A percentile compares a stretch with the other conserved stretches of the same genome.
These are phyloP conservation scores for Ampelocalamus luodianensis DNA, from an alignment of 176 grass and related monocot genomes.

Conservation along the genomic window DNA sequence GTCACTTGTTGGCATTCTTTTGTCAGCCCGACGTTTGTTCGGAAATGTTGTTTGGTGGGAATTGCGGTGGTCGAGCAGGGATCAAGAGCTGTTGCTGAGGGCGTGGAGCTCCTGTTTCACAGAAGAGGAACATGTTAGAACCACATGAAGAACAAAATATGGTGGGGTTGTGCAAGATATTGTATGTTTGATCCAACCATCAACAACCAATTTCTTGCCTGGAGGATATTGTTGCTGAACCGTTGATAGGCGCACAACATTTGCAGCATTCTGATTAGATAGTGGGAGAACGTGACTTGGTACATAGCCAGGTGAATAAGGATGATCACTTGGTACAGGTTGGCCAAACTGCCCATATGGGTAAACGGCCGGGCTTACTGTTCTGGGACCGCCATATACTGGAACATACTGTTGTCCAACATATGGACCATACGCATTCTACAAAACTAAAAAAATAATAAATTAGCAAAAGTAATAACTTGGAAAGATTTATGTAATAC, in stretches of 20 bases:
- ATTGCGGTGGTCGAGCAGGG: constrained; percentile 55
- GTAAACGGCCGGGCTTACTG: constrained; percentile 57
- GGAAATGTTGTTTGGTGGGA: constrained; percentile 57
- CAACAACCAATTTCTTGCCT: constrained; percentile 51
- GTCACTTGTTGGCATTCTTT: constrained; percentile 30
- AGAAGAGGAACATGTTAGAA: constrained; percentile 13
- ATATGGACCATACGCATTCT: constrained; percentile 80
- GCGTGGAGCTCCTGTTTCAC: constrained; percentile 48
- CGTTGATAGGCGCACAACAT: constrained; percentile 39
- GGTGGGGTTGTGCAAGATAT: neutral
- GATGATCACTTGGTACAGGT: constrained; percentile 50
- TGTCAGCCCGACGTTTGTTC: constrained; percentile 68
- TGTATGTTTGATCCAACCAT: neutral
- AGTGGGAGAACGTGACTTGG: constrained; percentile 57
- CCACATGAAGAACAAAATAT: neutral
- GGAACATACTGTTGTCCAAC: constrained; percentile 68
- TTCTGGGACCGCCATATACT: constrained; percentile 61
- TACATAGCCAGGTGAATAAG: constrained; percentile 66
- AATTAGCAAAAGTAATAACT: constrained; percentile 48
- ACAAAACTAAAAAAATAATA: constrained; percentile 60
- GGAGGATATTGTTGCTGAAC: constrained; percentile 65
- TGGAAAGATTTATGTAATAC: neutral
- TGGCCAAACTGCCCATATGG: constrained; percentile 76
- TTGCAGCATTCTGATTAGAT: constrained; percentile 61
- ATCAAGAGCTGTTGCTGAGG: constrained; percentile 65